Base-by-base conservation (phyloP, 2,329 filamentous ascomycete species). In the Colletotrichum euphorbiae region DNA sequence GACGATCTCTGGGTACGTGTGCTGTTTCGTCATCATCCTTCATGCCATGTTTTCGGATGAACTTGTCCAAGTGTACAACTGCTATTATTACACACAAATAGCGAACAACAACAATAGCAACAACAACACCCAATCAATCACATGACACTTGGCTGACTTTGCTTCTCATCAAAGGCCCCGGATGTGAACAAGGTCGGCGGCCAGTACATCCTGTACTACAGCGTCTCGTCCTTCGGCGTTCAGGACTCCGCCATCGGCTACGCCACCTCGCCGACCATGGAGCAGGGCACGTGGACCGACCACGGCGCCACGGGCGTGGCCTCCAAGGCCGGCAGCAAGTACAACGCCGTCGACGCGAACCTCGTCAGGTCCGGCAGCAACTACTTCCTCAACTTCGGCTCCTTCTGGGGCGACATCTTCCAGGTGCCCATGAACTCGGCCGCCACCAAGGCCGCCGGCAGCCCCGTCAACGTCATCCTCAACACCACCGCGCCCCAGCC, bases 181-280 rank as follows among this genome's bases (percentile, higher is more conserved):
- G 89, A 92, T 71, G 85, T 90, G 13, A 76, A 80, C 17, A 78
- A 85, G 15, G 81, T 91, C n/a, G 85, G 84, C 69, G 80, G 78
- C 61, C 80, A 81, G 0, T 91, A 91, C 79, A 85, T 90, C 72
- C 84, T 92, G n/a, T 91, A 90, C 82, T 91, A 91, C 77, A 81
- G 86, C 1, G 87, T 91, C n/a, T 88, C 84, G 40, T 80, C 84
- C 0, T 90, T 90, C 70, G 89, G 89, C 0, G 84, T 81, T 0
- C 88, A 90, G 70, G 78, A 82, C 75, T 89, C 86, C 0, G 87
- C 87, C 38, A 91, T 92, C 70, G 90, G 90, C 17, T 78, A 83
- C 11, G 83, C 82, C 3, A 82, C 79, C 3, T 82, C 80, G 1
- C 71, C 77, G 0, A 83, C 80, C 1, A 76, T 87, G 75, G 83